Percentiles rank a stretch among this genome's conserved stretches.
phyloP scores from a whole-genome alignment of 1,139 yeast species.

The Kodamaea suecica region DNA sequence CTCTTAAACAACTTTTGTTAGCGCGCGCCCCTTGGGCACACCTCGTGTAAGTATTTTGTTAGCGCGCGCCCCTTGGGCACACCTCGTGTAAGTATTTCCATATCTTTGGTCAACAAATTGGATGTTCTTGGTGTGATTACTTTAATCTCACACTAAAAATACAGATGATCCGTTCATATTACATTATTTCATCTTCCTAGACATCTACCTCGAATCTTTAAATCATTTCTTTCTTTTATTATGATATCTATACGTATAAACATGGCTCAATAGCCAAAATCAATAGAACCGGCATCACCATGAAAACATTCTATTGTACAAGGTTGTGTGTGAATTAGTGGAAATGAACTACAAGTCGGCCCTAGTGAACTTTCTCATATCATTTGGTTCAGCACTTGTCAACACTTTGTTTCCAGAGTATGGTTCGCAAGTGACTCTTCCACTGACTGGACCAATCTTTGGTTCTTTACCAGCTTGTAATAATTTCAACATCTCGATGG shows the following conservation, averaged over 20 bases:
- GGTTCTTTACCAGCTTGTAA: slow-evolving; percentile 62
- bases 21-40: too few species aligned
- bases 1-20: too few species aligned
- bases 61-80: too few species aligned
- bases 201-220: too few species aligned
- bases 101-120: too few species aligned
- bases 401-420: slow-evolving; percentile 67
- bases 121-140: too few species aligned
- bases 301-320: slow-evolving; percentile 2
- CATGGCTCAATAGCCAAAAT: not conserved
- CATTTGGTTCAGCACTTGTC: slow-evolving; percentile 58
- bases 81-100: too few species aligned
- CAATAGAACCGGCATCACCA: slow-evolving; percentile 4
- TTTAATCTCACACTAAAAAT: too few species aligned
- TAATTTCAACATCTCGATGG: slow-evolving; percentile 58
- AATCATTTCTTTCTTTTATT: not conserved
- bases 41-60: too few species aligned
- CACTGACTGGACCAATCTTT: slow-evolving; percentile 66
- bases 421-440: slow-evolving; percentile 77
- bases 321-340: slow-evolving; percentile 3
- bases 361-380: slow-evolving; percentile 62
- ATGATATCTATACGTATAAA: not conserved
- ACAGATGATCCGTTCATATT: too few species aligned
- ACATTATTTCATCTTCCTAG: not conserved
- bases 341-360: slow-evolving; percentile 33